A percentile compares a stretch with the other conserved stretches of the same genome.
Evolutionary conservation across 768 basidiomycete species (phyloP).

Genomic region (Boletellus sp.): DNA sequence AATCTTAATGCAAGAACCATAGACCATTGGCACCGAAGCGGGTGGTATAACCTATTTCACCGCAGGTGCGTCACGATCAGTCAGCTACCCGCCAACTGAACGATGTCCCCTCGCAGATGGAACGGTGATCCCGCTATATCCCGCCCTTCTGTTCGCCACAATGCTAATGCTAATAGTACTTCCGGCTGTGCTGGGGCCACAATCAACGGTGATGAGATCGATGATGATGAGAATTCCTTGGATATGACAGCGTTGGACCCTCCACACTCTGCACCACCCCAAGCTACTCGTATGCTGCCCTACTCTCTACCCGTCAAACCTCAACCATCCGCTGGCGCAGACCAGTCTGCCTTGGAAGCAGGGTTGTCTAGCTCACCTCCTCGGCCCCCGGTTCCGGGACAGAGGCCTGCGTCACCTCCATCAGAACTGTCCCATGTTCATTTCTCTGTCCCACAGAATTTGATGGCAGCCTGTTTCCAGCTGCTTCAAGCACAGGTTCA

Average conservation of each 20-base stretch:
- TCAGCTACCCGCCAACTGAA: background rate
- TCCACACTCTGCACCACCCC: constrained; percentile 28
- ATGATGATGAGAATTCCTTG: constrained; percentile 49
- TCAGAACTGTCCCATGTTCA: constrained; percentile 44
- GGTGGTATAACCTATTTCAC: constrained; percentile 76
- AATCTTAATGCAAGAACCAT: constrained; percentile 70
- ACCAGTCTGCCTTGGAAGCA: constrained; percentile 18
- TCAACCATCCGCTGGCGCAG: constrained; percentile 12
- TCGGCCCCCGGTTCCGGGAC: constrained; percentile 11
- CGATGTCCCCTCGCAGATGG: constrained; percentile 45
- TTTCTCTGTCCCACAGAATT: constrained; percentile 51
- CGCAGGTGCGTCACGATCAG: constrained; percentile 42
- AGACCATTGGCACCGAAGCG: constrained; percentile 74
- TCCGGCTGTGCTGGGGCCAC: constrained; percentile 28
- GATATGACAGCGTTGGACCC: constrained; percentile 36
- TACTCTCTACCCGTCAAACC: constrained; percentile 18
- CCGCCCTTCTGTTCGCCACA: constrained; percentile 42
- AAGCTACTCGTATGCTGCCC: constrained; percentile 19
- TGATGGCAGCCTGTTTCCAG: constrained; percentile 56
- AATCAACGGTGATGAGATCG: constrained; percentile 42
- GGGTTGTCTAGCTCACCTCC: constrained; percentile 17
- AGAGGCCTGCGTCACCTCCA: constrained; percentile 13
- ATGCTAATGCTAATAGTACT: constrained; percentile 26
- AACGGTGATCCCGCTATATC: constrained; percentile 62
- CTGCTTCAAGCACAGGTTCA: constrained; percentile 66